Evolutionary conservation across 495 filamentous ascomycete genomes (phyloP).

Genomic region (Clohesyomyces aquaticus): DNA sequence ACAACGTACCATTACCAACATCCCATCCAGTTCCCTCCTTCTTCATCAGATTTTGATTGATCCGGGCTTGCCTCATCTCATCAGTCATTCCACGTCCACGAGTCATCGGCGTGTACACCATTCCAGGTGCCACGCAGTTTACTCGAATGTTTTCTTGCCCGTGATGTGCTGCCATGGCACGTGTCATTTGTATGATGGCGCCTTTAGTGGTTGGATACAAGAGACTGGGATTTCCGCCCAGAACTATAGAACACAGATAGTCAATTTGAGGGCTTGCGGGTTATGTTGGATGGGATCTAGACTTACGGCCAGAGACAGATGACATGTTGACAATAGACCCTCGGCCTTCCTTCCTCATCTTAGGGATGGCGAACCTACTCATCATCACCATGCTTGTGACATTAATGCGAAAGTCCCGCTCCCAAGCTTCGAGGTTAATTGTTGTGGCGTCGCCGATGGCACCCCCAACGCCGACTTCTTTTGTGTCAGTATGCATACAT

Average conservation of each 20-base stretch:
- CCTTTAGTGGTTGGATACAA: constrained; percentile 67
- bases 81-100: constrained; percentile 5
- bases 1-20: not conserved
- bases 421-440: constrained; percentile 27
- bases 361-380: not conserved
- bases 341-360: not conserved
- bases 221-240: constrained; percentile 62
- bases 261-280: constrained; percentile 48
- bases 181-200: constrained; percentile 62
- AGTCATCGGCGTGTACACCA: constrained; percentile 48
- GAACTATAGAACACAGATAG: constrained; percentile 55
- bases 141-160: constrained; percentile 57
- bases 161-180: constrained; percentile 64
- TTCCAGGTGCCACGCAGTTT: constrained; percentile 59
- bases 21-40: constrained; percentile 10
- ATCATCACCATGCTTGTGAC: constrained; percentile 7
- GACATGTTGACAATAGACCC: constrained; percentile 17
- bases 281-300: constrained; percentile 44
- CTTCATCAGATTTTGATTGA: constrained; percentile 11
- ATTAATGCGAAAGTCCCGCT: constrained; percentile 21
- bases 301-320: constrained; percentile 18
- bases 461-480: constrained; percentile 29
- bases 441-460: constrained; percentile 35
- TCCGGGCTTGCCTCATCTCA: constrained; percentile 2
- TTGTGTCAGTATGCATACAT: not conserved